Percentiles rank a stretch among this genome's conserved stretches.
Evolutionary conservation across 257 asterid genomes (phyloP).

Genomic region (Gynochthodes officinalis): DNA sequence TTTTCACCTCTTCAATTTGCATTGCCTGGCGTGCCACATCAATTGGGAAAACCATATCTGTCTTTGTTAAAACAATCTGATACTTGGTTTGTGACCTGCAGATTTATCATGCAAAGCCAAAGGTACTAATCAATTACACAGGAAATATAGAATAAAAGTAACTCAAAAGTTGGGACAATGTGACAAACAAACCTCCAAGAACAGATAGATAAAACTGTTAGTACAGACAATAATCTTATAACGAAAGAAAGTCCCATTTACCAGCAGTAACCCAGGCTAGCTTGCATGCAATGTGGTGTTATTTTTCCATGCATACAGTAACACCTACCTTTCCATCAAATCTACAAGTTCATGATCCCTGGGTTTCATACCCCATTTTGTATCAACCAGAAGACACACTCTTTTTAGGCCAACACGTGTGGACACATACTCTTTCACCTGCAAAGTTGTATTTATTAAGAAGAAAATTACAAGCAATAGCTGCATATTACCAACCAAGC

Average conservation of each 20-base stretch:
- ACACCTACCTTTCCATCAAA: slow-evolving; percentile 85
- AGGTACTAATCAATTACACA: background rate
- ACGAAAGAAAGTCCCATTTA: background rate
- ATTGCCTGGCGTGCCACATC: slow-evolving; percentile 95
- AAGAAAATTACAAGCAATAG: slow-evolving; percentile 2
- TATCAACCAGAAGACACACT: slow-evolving; percentile 89
- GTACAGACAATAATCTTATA: background rate
- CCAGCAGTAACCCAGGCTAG: background rate
- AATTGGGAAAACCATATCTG: slow-evolving; percentile 80
- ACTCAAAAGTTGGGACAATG: background rate
- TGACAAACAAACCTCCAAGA: background rate
- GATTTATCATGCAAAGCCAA: slow-evolving; percentile 15
- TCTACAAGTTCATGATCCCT: slow-evolving; percentile 83
- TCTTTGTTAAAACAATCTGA: slow-evolving; percentile 90
- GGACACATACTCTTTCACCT: slow-evolving; percentile 96
- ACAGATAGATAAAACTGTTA: background rate
- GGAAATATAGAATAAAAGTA: background rate
- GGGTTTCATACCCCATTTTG: slow-evolving; percentile 99
- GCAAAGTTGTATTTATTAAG: slow-evolving; percentile 24
- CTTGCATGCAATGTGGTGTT: background rate
- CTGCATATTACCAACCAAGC: background rate
- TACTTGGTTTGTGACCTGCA: slow-evolving; percentile 77
- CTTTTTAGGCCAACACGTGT: slow-evolving; percentile 75
- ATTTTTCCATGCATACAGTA: background rate
- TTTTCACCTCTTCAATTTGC: slow-evolving; percentile 93